phyloP scores from a whole-genome alignment of 2,329 filamentous ascomycete genomes.

The Neonectria ditissima region DNA sequence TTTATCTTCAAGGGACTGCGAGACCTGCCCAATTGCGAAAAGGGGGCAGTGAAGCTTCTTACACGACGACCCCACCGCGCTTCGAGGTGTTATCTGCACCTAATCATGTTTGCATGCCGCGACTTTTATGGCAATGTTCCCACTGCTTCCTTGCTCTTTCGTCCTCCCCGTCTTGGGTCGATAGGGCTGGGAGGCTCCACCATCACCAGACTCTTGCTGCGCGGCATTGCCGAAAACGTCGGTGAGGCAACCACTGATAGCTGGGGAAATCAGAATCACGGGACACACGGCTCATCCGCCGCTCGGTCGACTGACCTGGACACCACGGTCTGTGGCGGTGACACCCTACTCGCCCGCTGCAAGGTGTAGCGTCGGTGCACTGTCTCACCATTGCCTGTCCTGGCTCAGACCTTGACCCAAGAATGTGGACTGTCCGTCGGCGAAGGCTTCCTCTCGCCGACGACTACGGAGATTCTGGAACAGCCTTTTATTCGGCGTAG shows the following conservation, averaged over 20 bases:
- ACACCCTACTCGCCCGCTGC: slow-evolving; percentile 14
- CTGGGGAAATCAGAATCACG: slow-evolving; percentile 16
- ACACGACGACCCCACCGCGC: background rate
- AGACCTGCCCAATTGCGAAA: slow-evolving; percentile 7
- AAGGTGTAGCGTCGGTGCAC: slow-evolving; percentile 18
- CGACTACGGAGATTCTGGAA: background rate
- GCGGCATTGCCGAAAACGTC: slow-evolving; percentile 10
- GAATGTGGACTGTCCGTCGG: background rate
- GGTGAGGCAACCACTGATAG: slow-evolving; percentile 15
- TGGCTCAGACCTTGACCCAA: slow-evolving; percentile 11
- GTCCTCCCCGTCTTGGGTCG: background rate
- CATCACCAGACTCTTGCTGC: slow-evolving; percentile 15
- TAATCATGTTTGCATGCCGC: background rate
- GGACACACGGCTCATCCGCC: slow-evolving; percentile 13
- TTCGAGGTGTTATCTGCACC: background rate
- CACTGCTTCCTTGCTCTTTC: background rate
- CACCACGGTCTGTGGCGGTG: slow-evolving; percentile 8
- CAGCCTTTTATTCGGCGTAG: background rate
- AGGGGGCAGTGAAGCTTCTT: background rate
- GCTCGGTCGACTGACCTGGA: slow-evolving; percentile 13
- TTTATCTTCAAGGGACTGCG: background rate
- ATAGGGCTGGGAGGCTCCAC: slow-evolving; percentile 19
- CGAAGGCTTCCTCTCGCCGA: background rate
- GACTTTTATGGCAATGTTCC: background rate
- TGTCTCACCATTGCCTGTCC: slow-evolving; percentile 16